Percentiles rank a stretch among this genome's conserved stretches.
Conservation (phyloP, 495 filamentous ascomycete genomes). For the Penicillium canescens region DNA sequence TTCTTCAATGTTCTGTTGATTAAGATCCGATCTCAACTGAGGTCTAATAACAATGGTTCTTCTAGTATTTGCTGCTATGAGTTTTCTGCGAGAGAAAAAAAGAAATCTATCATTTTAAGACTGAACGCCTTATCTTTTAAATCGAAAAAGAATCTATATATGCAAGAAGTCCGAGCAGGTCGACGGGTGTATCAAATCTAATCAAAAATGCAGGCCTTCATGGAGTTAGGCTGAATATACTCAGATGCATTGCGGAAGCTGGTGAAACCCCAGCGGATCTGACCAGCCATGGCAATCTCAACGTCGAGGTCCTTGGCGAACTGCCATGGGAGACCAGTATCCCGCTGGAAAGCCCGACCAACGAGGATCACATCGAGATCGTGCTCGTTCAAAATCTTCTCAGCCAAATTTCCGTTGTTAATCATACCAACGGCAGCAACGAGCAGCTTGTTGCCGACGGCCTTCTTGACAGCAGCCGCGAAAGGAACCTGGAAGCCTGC, state of each 20-base stretch:
- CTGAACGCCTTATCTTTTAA: not conserved
- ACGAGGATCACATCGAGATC: constrained; percentile 61
- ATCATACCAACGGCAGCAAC: constrained; percentile 68
- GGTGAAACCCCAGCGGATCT: constrained; percentile 63
- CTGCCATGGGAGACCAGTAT: constrained; percentile 64
- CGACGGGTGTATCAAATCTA: constrained; percentile 16
- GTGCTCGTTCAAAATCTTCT: constrained; percentile 56
- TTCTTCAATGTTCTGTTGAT: too few species aligned
- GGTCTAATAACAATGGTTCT: too few species aligned
- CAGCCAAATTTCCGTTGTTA: constrained; percentile 57
- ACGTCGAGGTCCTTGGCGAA: constrained; percentile 68
- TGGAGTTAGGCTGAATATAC: constrained; percentile 39
- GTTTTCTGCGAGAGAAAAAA: too few species aligned
- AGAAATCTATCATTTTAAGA: not conserved
- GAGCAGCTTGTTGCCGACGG: constrained; percentile 57
- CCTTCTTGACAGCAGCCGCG: constrained; percentile 61
- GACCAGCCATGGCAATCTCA: constrained; percentile 61
- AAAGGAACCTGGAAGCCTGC: constrained; percentile 70
- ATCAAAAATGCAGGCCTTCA: constrained; percentile 38
- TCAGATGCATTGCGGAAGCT: constrained; percentile 36
- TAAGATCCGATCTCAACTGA: too few species aligned
- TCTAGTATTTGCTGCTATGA: too few species aligned
- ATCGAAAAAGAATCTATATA: not conserved
- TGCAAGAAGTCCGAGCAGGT: not conserved
- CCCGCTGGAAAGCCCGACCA: constrained; percentile 71